Base-by-base conservation (phyloP, 2,329 filamentous ascomycete genomes). In the Xylariaceae sp. region DNA sequence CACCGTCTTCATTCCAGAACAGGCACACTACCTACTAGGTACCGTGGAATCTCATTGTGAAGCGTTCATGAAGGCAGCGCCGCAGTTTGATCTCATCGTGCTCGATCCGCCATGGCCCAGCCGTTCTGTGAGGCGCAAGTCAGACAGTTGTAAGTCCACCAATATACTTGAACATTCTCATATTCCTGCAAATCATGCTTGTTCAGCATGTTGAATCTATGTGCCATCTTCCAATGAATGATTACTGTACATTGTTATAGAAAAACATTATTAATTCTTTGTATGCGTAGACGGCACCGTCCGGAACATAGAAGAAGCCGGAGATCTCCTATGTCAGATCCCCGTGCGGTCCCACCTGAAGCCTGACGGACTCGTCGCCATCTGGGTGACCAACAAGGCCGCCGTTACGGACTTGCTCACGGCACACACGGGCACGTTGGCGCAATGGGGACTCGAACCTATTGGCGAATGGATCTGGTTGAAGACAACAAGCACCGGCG, bases 21-120 rank as follows among this genome's bases (percentile, higher is more conserved):
- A 52, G 11, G 64, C 69, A 26, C 51, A 58, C 11, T 66, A 70
- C 51, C 62, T 82, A 14, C 59, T 70, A 6, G 74, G 76, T 15
- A 68, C 58, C 47, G 71, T 71, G 47, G 60, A 57, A 45, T 65
- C 63, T 4, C 61, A 61, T 31, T 59, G 67, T 26, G 51, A 57
- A 2, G 45, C 47, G 0, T 72, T 80, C 47, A 48, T 67, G 1
- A 48, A 59, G 11, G 55, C 53, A 3, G 67, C 71, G 2, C 69
- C 73, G 14, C 52, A 58, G 5, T 88, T 90, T 59, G 67, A 85
- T 47, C 65, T 89, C 31, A 68, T 89, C 26, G 59, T 88, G 6
- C 64, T 89, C 14, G 85, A 90, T 55, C 86, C 86, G 3, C 85
- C 86, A 1, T 90, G 86, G 85, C 84, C 85, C 0, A 90, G 88